A percentile compares a stretch with the other conserved stretches of the same genome.
phyloP scores from a whole-genome alignment of 139 green algal genomes.

The Zygnema circumcarinatum region DNA sequence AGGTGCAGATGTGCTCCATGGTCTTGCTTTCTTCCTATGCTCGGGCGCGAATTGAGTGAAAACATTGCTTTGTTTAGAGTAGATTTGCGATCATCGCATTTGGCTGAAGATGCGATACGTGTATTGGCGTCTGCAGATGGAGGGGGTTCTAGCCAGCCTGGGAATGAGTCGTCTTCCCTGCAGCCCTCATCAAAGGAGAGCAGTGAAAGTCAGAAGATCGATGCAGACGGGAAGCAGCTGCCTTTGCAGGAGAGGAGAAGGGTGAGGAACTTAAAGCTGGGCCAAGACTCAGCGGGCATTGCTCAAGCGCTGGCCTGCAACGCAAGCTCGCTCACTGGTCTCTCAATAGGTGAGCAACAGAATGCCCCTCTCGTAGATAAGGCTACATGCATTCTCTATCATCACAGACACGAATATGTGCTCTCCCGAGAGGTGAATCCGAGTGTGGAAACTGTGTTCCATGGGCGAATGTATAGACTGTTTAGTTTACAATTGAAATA shows the following conservation, averaged over 20 bases:
- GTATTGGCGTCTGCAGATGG: neutral
- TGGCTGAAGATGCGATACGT: no score
- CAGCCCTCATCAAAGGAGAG: neutral
- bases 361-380: neutral
- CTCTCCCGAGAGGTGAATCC: no score
- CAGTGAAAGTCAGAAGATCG: neutral
- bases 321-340: slow-evolving; percentile 2
- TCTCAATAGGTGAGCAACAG: slow-evolving; percentile 8
- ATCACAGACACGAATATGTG: no score
- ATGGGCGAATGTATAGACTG: no score
- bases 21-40: no score
- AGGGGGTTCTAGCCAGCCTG: neutral
- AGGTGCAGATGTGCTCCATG: no score
- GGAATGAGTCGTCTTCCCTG: neutral
- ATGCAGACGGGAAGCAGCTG: neutral
- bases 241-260: neutral
- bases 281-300: neutral
- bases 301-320: neutral
- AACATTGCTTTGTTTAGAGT: no score
- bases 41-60: no score
- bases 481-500: no score
- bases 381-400: no score
- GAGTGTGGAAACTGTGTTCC: no score
- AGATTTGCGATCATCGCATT: no score
- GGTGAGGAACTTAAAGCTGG: neutral